Evolutionary conservation across 306 rosid species (phyloP).

Genomic region (Crotalaria pallida): DNA sequence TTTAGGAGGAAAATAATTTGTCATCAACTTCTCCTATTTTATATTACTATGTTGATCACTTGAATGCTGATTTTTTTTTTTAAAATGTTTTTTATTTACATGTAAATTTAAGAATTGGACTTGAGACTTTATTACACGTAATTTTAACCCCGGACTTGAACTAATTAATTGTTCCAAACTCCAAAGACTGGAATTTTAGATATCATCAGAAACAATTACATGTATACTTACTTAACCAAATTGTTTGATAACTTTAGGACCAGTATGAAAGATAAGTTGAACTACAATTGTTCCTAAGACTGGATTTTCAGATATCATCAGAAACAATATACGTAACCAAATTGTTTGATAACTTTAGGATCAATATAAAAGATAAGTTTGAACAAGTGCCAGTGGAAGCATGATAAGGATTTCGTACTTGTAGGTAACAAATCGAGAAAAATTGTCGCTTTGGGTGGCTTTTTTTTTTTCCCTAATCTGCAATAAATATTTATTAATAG

Average conservation of each 20-base stretch:
- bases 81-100: too few species aligned
- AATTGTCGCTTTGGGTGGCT: background rate
- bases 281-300: too few species aligned
- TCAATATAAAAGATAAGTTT: background rate
- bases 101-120: too few species aligned
- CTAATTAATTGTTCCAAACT: too few species aligned
- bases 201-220: constrained; percentile 3
- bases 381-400: constrained; percentile 25
- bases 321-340: constrained; percentile 2
- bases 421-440: background rate
- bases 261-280: background rate
- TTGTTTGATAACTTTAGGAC: constrained; percentile 11
- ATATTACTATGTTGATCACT: too few species aligned
- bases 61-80: too few species aligned
- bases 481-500: too few species aligned
- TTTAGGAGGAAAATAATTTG: too few species aligned
- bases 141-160: too few species aligned
- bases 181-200: background rate
- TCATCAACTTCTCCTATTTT: too few species aligned
- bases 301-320: background rate
- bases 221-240: background rate
- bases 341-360: constrained; percentile 12
- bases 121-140: too few species aligned
- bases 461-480: too few species aligned
- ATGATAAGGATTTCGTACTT: constrained; percentile 18